These are phyloP conservation scores for Bruguiera sexangula DNA, from an alignment of 345 rosid genomes.

Conservation along the genomic window DNA sequence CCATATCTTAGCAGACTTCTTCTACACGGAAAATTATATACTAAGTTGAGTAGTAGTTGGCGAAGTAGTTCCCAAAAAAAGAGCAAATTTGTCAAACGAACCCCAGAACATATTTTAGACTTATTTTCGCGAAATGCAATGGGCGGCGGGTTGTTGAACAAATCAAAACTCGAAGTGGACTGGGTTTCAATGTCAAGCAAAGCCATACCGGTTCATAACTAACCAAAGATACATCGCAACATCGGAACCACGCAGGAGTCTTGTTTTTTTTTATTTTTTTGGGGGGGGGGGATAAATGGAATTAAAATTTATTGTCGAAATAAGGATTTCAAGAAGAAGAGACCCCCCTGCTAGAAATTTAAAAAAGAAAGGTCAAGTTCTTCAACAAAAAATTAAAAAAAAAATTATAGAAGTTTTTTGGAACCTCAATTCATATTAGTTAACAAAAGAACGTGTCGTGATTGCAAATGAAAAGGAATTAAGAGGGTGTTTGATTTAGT, in stretches of 20 bases:
- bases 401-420: slow-evolving; percentile 20
- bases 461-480: too few relatives aligned
- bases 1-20: slow-evolving; percentile 10
- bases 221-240: not conserved
- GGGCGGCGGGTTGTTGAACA: slow-evolving; percentile 29
- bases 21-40: slow-evolving; percentile 7
- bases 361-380: not conserved
- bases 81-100: slow-evolving; percentile 6
- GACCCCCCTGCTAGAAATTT: not conserved
- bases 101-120: not conserved
- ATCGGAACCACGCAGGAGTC: too few relatives aligned
- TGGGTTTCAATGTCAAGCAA: slow-evolving; percentile 34
- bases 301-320: too few relatives aligned
- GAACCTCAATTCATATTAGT: too few relatives aligned
- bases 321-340: not conserved
- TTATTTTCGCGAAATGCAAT: not conserved
- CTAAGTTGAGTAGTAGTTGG: slow-evolving; percentile 17
- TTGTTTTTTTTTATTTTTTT: too few relatives aligned
- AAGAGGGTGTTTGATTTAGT: too few relatives aligned
- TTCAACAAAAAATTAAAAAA: not conserved
- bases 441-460: too few relatives aligned
- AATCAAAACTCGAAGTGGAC: not conserved
- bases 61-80: not conserved
- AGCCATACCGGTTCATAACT: slow-evolving; percentile 13
- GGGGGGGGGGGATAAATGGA: too few relatives aligned